A percentile compares a stretch with the other conserved stretches of the same genome.
Conservation (phyloP, 306 rosid genomes). For the Trifolium dubium region DNA sequence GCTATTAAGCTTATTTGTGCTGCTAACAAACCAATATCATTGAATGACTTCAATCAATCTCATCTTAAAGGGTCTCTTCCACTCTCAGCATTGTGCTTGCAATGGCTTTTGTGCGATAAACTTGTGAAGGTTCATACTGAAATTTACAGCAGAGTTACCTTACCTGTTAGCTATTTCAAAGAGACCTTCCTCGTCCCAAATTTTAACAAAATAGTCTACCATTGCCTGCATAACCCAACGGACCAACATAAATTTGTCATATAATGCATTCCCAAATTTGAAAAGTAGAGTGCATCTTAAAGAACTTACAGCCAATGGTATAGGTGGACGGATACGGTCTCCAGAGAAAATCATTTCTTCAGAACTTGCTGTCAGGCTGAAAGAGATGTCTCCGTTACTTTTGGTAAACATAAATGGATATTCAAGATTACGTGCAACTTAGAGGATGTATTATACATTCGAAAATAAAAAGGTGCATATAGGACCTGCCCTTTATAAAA, state of each 20-base stretch:
- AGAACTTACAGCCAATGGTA: slow-evolving; percentile 50
- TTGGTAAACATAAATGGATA: slow-evolving; percentile 24
- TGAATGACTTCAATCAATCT: slow-evolving; percentile 34
- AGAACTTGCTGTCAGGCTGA: slow-evolving; percentile 44
- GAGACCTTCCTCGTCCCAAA: slow-evolving; percentile 74
- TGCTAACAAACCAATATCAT: slow-evolving; percentile 34
- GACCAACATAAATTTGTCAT: neutral
- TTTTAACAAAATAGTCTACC: slow-evolving; percentile 70
- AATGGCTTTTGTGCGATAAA: slow-evolving; percentile 30
- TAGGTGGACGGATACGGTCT: slow-evolving; percentile 43
- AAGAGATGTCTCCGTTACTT: slow-evolving; percentile 31
- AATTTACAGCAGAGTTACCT: slow-evolving; percentile 25
- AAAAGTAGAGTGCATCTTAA: slow-evolving; percentile 11
- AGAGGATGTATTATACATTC: neutral
- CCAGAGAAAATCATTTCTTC: slow-evolving; percentile 40
- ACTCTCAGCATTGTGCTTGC: slow-evolving; percentile 36
- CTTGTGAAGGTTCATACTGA: slow-evolving; percentile 40
- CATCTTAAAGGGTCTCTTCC: slow-evolving; percentile 31
- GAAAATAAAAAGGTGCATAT: slow-evolving; percentile 27
- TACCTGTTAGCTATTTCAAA: slow-evolving; percentile 54
- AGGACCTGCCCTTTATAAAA: slow-evolving; percentile 25
- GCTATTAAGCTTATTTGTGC: slow-evolving; percentile 27
- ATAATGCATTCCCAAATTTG: slow-evolving; percentile 17
- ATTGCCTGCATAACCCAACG: slow-evolving; percentile 63
- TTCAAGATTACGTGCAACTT: neutral